Evolutionary conservation across 2,329 filamentous ascomycete species (phyloP).

Genomic region (Colletotrichum sp.): DNA sequence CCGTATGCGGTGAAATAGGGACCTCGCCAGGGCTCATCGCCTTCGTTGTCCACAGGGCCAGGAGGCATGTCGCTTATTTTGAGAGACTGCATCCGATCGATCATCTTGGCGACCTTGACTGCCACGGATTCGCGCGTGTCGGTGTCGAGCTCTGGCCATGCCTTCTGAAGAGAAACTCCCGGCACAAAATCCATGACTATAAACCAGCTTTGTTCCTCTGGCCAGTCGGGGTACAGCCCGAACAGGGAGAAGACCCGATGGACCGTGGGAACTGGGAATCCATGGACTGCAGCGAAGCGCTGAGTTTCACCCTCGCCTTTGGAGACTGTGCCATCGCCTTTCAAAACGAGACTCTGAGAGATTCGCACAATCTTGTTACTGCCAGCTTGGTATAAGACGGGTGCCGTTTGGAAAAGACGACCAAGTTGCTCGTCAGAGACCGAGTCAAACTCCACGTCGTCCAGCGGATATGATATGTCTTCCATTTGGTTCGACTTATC

Average conservation of each 20-base stretch:
- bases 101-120: background rate
- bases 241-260: background rate
- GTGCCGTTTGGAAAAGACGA: background rate
- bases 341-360: background rate
- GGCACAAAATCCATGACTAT: background rate
- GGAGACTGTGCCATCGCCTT: background rate
- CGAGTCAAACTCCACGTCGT: background rate
- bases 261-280: background rate
- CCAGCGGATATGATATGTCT: background rate
- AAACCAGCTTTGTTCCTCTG: background rate
- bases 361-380: background rate
- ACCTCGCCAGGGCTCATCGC: background rate
- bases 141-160: background rate
- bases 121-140: background rate
- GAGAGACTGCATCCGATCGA: background rate
- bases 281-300: background rate
- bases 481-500: rapidly evolving
- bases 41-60: background rate
- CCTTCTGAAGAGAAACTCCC: background rate
- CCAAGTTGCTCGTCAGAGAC: background rate
- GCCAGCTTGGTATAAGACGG: background rate
- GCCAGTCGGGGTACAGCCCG: background rate
- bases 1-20: background rate
- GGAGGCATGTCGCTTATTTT: background rate
- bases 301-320: background rate